Base-by-base conservation (phyloP, 345 rosid genomes). In the Linum usitatissimum region DNA sequence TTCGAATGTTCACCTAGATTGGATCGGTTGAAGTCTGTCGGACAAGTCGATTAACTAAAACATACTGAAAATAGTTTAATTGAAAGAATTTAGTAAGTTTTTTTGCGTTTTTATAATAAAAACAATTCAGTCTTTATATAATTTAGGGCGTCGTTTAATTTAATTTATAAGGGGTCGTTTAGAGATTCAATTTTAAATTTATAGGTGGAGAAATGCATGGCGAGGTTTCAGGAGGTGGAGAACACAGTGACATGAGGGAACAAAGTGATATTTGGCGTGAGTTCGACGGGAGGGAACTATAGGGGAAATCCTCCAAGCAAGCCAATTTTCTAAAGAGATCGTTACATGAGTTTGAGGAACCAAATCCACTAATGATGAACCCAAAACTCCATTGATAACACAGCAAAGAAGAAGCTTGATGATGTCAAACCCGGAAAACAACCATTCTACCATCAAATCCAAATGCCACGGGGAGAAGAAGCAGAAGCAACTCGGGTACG, bases 191-290 rank as follows among this genome's bases (percentile, higher is more conserved):
- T n/a, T n/a, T n/a, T n/a, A n/a, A n/a, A n/a, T 21, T 57, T 4
- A 9, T 48, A 93, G 99, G 97, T 93, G 84, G 99, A 93, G 0
- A 82, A 79, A 77, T 93, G 99, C 61, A 83, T 93, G 99, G 91
- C 88, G 19, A 84, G 96, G 66, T 66, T 93, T 73, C 95, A 93
- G 76, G 97, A 93, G 79, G 76, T 93, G 34, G 97, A 93, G 55
- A 86, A 75, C 73, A 90, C 97, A 40, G 90, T 90, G 58, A 78
- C 94, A 30, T 97, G 99, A 39, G 97, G 97, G 65, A 79, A 66
- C 0, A 93, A 90, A 76, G 73, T 87, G 66, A 83, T 90, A 6
- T 42, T 87, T 55, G 97, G 96, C 31, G 95, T 90, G 20, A 86
- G 67, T 66, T 81, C 87, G 31, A 90, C 77, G 90, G 12, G 94